Base-by-base conservation (phyloP, 495 filamentous ascomycete genomes). In the Penicillium goetzii region DNA sequence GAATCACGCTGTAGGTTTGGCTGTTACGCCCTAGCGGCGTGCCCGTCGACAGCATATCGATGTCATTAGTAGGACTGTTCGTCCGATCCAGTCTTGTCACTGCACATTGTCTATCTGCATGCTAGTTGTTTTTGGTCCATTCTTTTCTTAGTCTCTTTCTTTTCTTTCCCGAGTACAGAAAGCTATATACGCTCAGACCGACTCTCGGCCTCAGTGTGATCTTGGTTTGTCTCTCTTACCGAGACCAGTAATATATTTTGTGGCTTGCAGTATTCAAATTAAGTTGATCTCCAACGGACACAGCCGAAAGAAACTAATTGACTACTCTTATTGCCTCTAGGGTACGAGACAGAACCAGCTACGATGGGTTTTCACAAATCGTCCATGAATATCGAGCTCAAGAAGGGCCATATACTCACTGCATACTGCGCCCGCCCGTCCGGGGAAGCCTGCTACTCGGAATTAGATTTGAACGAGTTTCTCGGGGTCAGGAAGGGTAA, bases 331-430 rank as follows among this genome's bases (percentile, higher is more conserved):
- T 23, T 5, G 41, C 9, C 19, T 10, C 2, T n/a, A 25, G 43
- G 21, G 21, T 25, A 47, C 10, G 25, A 47, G 21, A 47, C 43
- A 23, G 43, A 47, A 47, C 19, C 43, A 25, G 28, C 21, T 49
- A 58, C 45, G 5, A 73, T 73, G 71, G 68, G 68, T 38, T 73
- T 73, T 61, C 71, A 73, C 55, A 69, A 52, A 34, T 66, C 71
- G 34, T 68, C 68, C 11, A 69, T 59, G 66, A 45, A 66, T 56
- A 65, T 73, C 43, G 38, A 68, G 36, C 60, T 72, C 34, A 69
- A 67, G 53, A 50, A 68, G 21, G 52, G 61, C 3, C 71, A 73
- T 49, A 21, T 69, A 47, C 64, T 72, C 25, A 59, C 57, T 28
- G 71, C 69, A 34, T 68, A 73, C 47, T 73, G 71, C 36, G 54